Evolutionary conservation across 371 early-diverging fungal genomes (phyloP), one percentile per base, ranked within the genome.

Genomic region (Dichotomocladium elegans): DNA sequence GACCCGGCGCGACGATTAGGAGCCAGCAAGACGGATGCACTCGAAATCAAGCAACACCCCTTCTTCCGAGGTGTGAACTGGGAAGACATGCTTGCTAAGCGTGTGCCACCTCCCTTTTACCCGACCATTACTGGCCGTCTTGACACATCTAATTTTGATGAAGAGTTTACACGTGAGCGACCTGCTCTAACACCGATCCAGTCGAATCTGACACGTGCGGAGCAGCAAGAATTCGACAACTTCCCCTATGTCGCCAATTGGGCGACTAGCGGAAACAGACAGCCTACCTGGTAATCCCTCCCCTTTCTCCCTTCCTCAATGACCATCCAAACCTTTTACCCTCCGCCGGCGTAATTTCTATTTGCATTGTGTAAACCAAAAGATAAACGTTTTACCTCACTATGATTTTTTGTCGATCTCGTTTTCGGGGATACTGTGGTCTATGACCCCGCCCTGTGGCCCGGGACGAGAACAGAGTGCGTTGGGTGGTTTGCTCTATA

Each of bases 111-210:
- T 25, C 94, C 94, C 3, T 99, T 91, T 74, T 84, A 79, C 41
- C 99, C 99, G 31, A 82, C 74, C 21, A 83, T 92, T 55, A 71
- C 73, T 14, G 81, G 85, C n/a, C 85, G 87, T 21, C 82, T 86
- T 17, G 98, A 97, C 68, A 86, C 89, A 2, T 93, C 95, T 45
- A 95, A 95, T 83, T 97, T 97, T 86, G 98, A 92, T 55, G 83
- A 83, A 26, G 96, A 96, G 72, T 95, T 98, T 51, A 97, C 95
- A 9, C 70, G 79, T 19, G 95, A 98, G 74, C 66, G 72, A 41
- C 95, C 96, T 5, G 88, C 88, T 0, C 62, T 97, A 31, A 96
- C 97, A n/a, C 95, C 96, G 0, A 70, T 95, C 34, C 83, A 89
- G 24, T 82, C 89, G 47, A 82, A 82, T 41, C 67, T 96, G 47